phyloP scores from a whole-genome alignment of 495 filamentous ascomycete species.

The Penicillium flavigenum region DNA sequence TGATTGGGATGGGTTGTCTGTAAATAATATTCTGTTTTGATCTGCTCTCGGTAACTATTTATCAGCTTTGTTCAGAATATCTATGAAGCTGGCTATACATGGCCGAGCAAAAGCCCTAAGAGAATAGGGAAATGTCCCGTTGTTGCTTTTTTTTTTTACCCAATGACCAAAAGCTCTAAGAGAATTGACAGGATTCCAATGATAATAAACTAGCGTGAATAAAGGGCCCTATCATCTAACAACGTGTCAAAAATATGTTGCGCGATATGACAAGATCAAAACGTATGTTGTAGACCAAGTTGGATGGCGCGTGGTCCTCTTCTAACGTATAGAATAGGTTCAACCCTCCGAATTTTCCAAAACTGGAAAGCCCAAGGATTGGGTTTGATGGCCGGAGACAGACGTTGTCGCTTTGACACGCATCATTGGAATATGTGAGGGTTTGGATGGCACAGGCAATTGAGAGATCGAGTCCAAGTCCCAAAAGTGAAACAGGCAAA shows the following conservation, averaged over 20 bases:
- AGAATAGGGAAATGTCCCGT: not conserved
- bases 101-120: not conserved
- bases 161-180: not conserved
- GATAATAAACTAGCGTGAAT: slow-evolving; percentile 7
- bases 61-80: slow-evolving; percentile 5
- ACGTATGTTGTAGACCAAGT: not conserved
- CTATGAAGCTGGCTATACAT: slow-evolving; percentile 1
- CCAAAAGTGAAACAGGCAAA: not conserved
- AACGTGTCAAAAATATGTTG: slow-evolving; percentile 1
- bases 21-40: not conserved
- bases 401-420: not conserved
- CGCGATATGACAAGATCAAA: not conserved
- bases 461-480: not conserved
- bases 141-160: not conserved
- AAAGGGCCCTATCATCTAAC: not conserved
- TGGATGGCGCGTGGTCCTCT: slow-evolving; percentile 1
- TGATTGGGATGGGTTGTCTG: not conserved
- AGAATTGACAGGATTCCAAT: slow-evolving; percentile 7
- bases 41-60: not conserved
- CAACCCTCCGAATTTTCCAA: not conserved
- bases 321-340: not conserved
- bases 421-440: not conserved
- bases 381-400: not conserved
- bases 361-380: not conserved
- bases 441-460: not conserved